Evolutionary conservation across 169 alveolate genomes (phyloP).

Genomic region (Babesia caballi): DNA sequence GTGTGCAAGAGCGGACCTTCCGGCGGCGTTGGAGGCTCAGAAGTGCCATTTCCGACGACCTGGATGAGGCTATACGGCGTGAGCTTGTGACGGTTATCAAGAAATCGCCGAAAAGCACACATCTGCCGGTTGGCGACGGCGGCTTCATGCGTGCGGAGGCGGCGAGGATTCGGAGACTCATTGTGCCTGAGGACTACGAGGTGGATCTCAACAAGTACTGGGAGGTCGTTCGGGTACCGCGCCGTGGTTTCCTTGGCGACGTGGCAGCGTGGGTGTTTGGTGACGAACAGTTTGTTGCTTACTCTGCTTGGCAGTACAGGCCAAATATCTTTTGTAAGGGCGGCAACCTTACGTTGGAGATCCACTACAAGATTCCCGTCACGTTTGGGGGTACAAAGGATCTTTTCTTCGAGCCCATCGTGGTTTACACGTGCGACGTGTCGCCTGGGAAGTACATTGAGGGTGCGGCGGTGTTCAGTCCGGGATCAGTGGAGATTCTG

Average conservation of each 20-base stretch:
- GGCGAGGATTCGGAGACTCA: neutral
- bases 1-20: constrained; percentile 21
- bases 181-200: constrained; percentile 8
- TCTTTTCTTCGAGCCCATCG: constrained; percentile 36
- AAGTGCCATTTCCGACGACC: neutral
- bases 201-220: constrained; percentile 28
- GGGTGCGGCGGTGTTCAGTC: constrained; percentile 21
- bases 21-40: constrained; percentile 21
- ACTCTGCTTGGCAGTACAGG: constrained; percentile 50
- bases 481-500: constrained; percentile 16
- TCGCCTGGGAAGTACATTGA: constrained; percentile 28
- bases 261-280: constrained; percentile 4
- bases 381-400: neutral
- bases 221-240: constrained; percentile 1
- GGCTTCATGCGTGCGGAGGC: constrained; percentile 8
- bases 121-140: neutral
- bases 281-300: constrained; percentile 13
- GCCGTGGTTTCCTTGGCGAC: constrained; percentile 5
- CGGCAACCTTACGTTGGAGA: constrained; percentile 41
- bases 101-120: neutral
- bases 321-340: constrained; percentile 35
- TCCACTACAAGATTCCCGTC: constrained; percentile 38
- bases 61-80: neutral
- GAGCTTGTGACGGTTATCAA: neutral
- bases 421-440: constrained; percentile 25